Evolutionary conservation across 306 rosid genomes (phyloP), one percentile per base, ranked within the genome.

Genomic region (Oxytropis ochrocephala): DNA sequence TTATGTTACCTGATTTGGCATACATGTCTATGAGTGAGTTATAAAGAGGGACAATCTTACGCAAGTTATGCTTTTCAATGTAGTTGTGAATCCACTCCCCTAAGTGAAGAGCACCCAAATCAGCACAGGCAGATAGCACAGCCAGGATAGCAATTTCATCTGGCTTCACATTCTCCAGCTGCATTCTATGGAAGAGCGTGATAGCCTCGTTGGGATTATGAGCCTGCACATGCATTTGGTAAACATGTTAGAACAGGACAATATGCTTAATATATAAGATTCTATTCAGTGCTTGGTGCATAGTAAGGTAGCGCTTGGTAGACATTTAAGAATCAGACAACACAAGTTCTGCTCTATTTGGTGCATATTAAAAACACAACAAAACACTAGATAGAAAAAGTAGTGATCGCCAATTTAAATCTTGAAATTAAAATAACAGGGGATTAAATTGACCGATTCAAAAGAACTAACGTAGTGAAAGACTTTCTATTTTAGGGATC

Each of bases 11-110:
- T 0, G 89, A 90, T 68, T 90, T 90, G 13, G 87, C 82, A 46
- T 90, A 90, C 96, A 87, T 87, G 70, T 90, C 89, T 12, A 90
- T 75, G 29, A 90, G 93, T 1, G 93, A 84, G 69, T 87, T 87
- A 57, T 50, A 75, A 11, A 89, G 78, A 21, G 85, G 73, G 72
- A 81, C 67, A 64, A 39, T 75, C 74, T 79, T 66, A 11, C 32
- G 71, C 77, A 85, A 29, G 11, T 79, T 80, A 8, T 62, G 82
- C 29, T 83, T 79, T 35, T 66, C 74, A 32, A 89, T 68, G 46
- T 87, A 85, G 77, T 27, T 78, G 70, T 90, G 89, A 59, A 90
- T 78, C 87, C 93, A 81, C 67, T 80, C 84, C 47, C 96, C 93
- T 19, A 87, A 53, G 43, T 74, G 84, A 21, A 87, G 85, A 36